phyloP scores from a whole-genome alignment of 2,329 filamentous ascomycete genomes.

The Stylonectria norvegica region DNA sequence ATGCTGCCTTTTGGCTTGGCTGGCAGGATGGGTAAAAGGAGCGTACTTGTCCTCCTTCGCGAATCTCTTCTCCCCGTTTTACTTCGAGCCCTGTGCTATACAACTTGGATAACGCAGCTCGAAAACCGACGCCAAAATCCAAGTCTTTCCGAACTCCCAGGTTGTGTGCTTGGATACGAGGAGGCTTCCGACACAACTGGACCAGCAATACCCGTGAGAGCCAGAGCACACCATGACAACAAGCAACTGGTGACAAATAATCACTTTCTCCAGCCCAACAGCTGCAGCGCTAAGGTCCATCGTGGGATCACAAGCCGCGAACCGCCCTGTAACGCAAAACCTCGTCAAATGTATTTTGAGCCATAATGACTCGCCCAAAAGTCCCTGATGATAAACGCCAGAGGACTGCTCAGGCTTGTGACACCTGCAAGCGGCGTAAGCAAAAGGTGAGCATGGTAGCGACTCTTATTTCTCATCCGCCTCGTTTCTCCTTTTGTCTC shows the following conservation, averaged over 20 bases:
- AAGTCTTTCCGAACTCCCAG: too few species aligned
- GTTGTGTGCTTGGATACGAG: not conserved
- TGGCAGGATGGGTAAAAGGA: slow-evolving; percentile 14
- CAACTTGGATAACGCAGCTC: too few species aligned
- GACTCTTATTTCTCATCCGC: not conserved
- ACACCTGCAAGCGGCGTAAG: slow-evolving; percentile 63
- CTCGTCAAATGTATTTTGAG: not conserved
- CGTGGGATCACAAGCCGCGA: not conserved
- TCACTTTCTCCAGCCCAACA: not conserved
- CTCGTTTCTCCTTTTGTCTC: not conserved
- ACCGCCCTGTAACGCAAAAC: not conserved
- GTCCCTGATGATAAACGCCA: slow-evolving; percentile 58
- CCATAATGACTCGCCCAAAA: slow-evolving; percentile 50
- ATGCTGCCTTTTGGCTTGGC: slow-evolving; percentile 3
- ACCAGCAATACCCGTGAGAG: not conserved
- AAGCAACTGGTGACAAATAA: not conserved
- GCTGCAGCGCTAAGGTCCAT: not conserved
- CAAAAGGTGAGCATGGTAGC: slow-evolving; percentile 55
- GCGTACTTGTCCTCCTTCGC: slow-evolving; percentile 1
- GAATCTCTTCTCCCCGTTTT: not conserved
- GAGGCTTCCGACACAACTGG: not conserved
- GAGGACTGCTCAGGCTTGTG: slow-evolving; percentile 61
- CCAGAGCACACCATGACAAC: not conserved
- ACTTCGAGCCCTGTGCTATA: not conserved
- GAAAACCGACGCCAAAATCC: too few species aligned